phyloP scores from a whole-genome alignment of 139 green algal genomes.

The Chlamydomonas sp. region DNA sequence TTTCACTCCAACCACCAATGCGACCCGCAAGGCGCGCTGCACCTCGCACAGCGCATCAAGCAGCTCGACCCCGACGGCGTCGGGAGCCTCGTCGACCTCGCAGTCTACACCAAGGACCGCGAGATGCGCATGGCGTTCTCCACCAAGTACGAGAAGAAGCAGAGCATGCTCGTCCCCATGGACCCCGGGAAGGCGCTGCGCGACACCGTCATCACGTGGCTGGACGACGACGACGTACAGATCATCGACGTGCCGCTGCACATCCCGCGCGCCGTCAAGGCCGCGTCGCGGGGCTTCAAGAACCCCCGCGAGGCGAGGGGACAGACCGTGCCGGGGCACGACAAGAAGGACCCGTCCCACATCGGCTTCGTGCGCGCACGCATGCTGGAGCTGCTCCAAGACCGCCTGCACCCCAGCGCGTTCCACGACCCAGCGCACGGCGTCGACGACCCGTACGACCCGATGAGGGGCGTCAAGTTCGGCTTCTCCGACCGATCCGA shows the following conservation, averaged over 20 bases:
- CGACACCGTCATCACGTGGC: conserved; percentile 1
- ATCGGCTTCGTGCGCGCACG: too few species aligned
- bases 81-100: conserved; percentile 7
- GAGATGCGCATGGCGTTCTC: conserved; percentile 10
- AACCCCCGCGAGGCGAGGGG: background rate
- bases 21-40: conserved; percentile 11
- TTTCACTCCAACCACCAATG: conserved; percentile 13
- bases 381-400: too few species aligned
- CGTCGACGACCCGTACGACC: too few species aligned
- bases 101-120: conserved; percentile 21
- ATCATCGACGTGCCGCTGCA: background rate
- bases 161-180: conserved; percentile 5
- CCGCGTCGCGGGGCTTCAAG: background rate
- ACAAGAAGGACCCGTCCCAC: background rate
- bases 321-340: background rate
- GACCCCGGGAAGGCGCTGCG: background rate
- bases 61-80: conserved; percentile 15
- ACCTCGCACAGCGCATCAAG: conserved; percentile 16
- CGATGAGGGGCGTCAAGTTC: too few species aligned
- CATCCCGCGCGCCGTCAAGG: background rate
- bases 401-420: too few species aligned
- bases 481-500: too few species aligned
- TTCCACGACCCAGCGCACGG: too few species aligned
- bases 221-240: background rate
- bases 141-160: conserved; percentile 16